Evolutionary conservation across 129 eudicot species (phyloP), one percentile per base, ranked within the genome.

Genomic region (Mikania micrantha): DNA sequence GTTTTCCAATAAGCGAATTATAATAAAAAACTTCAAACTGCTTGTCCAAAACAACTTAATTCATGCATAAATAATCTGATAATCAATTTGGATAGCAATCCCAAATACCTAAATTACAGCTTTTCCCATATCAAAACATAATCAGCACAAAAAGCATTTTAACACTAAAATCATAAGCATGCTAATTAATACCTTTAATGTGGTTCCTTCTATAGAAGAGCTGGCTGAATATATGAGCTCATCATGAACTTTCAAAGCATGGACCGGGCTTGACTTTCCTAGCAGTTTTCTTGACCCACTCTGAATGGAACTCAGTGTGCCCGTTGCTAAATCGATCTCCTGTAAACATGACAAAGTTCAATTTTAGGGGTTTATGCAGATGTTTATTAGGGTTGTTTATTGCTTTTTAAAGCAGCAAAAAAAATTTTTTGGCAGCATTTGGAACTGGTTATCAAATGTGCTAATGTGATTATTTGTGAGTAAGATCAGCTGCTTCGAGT

Each of bases 241-340:
- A 65, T 79, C 94, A 28, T 74, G 74, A 50, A 81, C 86, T 72
- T 86, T 83, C 58, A 89, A 36, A 27, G 90, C 84, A 58, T 81
- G 57, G 27, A 89, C 80, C 5, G 94, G 96, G 73, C 69, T 74
- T 45, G 85, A 61, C 82, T 89, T 89, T 4, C 74, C 78, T 35
- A 89, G 70, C 20, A 85, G 69, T 70, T 89, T 89, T 77, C 85
- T 86, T 20, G 90, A 76, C 35, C 93, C 91, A 73, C 73, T 84
- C 58, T 89, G 96, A 58, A 89, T 84, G 32, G 71, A 76, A 66
- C 81, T 83, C n/a, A 79, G 22, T 29, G 88, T 86, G 64, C 96
- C 94, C 0, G 90, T 83, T 32, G 84, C 87, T 73, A 89, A 72
- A 75, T 89, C 94, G 15, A 85, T 83, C 68, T 83, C 94, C 96